phyloP scores from a whole-genome alignment of 352 stramenopile genomes.

The Globisporangium cederbergense region DNA sequence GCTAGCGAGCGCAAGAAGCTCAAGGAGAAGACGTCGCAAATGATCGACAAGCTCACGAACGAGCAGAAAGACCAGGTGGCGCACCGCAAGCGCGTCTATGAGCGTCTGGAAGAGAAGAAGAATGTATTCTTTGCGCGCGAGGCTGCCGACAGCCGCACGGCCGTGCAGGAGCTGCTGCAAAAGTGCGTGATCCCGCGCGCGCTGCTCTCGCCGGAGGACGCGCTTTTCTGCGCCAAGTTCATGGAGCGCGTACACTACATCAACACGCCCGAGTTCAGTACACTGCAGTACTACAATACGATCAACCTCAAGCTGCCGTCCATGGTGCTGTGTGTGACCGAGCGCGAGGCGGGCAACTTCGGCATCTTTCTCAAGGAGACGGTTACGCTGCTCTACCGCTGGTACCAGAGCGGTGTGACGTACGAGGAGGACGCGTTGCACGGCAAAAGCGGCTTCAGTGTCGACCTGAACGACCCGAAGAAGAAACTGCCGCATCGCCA shows the following conservation, averaged over 20 bases:
- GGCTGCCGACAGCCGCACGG: conserved; percentile 37
- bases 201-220: conserved; percentile 79
- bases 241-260: conserved; percentile 78
- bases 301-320: conserved; percentile 74
- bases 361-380: conserved; percentile 86
- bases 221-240: conserved; percentile 83
- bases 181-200: conserved; percentile 76
- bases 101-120: conserved; percentile 75
- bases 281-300: conserved; percentile 81
- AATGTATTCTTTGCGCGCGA: conserved; percentile 51
- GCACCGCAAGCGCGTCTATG: conserved; percentile 80
- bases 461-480: conserved; percentile 62
- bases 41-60: conserved; percentile 80
- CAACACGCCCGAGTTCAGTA: conserved; percentile 68
- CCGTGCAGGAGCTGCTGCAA: conserved; percentile 71
- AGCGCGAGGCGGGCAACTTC: conserved; percentile 83
- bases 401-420: conserved; percentile 73
- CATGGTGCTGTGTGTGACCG: conserved; percentile 77
- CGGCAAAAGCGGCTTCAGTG: conserved; percentile 66
- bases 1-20: conserved; percentile 73
- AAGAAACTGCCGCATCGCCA: conserved; percentile 60
- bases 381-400: conserved; percentile 58
- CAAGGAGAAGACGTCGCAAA: conserved; percentile 73
- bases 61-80: conserved; percentile 86
- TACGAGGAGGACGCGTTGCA: conserved; percentile 81